A percentile compares a stretch with the other conserved stretches of the same genome.
Conservation (phyloP, 257 asterid species). For the Solanum stenotomum region DNA sequence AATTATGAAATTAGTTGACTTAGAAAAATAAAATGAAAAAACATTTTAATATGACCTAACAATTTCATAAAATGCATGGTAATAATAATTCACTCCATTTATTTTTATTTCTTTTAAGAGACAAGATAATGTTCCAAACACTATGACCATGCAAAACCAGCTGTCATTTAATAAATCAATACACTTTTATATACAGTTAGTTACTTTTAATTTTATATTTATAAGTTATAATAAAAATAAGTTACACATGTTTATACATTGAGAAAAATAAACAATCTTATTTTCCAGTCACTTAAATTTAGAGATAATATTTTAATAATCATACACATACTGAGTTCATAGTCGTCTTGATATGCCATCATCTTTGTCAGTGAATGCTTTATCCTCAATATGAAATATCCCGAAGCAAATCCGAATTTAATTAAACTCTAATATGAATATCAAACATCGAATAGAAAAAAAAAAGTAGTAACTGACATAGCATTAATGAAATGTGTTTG, state of each 20-base stretch:
- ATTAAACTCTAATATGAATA: too few species aligned
- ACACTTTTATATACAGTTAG: neutral
- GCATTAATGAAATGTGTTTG: neutral
- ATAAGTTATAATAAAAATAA: neutral
- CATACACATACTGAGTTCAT: neutral
- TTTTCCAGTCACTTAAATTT: neutral
- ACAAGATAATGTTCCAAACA: neutral
- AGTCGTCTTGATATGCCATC: too few species aligned
- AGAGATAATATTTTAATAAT: neutral
- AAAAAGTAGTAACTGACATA: neutral
- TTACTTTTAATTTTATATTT: neutral
- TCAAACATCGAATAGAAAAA: accelerated
- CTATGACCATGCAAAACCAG: neutral
- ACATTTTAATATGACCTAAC: neutral
- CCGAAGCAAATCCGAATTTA: accelerated
- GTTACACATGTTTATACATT: neutral
- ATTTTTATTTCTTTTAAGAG: neutral
- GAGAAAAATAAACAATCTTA: neutral
- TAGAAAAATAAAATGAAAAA: neutral
- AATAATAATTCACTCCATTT: neutral
- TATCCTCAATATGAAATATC: too few species aligned
- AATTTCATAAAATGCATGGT: neutral
- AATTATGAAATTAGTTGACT: neutral
- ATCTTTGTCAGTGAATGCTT: accelerated
- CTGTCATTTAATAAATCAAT: neutral